phyloP scores from a whole-genome alignment of 306 rosid species.

The Dalbergia oliveri region DNA sequence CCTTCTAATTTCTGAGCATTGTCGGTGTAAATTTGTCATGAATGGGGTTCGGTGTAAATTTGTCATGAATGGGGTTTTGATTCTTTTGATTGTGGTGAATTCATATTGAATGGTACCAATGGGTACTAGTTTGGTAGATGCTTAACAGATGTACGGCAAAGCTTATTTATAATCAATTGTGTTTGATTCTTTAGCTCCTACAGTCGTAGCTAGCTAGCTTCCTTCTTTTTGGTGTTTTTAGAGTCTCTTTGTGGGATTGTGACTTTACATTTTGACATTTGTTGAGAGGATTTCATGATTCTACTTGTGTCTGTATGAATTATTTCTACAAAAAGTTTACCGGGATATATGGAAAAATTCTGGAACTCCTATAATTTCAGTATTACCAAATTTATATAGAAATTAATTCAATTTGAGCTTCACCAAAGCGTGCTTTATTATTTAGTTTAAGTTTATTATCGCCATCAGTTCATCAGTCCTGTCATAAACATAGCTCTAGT shows the following conservation, averaged over 20 bases:
- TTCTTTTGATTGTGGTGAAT: conserved; percentile 11
- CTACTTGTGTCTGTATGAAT: neutral
- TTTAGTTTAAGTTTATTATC: conserved; percentile 16
- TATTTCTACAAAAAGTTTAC: neutral
- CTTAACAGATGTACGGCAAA: neutral
- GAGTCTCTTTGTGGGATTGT: conserved; percentile 14
- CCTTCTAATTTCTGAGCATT: neutral
- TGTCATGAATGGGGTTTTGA: conserved; percentile 10
- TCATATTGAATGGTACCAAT: neutral
- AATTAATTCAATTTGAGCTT: neutral
- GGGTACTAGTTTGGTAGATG: conserved; percentile 10
- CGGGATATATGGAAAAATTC: neutral
- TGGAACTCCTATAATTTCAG: neutral
- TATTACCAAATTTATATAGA: conserved; percentile 1
- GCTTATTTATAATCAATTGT: neutral
- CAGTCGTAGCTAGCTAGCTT: conserved; percentile 20
- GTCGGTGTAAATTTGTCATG: conserved; percentile 1
- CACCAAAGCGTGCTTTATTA: neutral
- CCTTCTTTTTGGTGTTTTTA: conserved; percentile 34
- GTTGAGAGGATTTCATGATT: neutral
- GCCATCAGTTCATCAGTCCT: neutral
- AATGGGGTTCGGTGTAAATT: neutral
- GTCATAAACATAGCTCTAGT: conserved; percentile 12
- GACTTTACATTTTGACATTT: neutral
- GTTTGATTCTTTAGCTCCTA: conserved; percentile 3